Evolutionary conservation across 495 filamentous ascomycete genomes (phyloP), one percentile per base, ranked within the genome.

Genomic region (Talaromyces liani): DNA sequence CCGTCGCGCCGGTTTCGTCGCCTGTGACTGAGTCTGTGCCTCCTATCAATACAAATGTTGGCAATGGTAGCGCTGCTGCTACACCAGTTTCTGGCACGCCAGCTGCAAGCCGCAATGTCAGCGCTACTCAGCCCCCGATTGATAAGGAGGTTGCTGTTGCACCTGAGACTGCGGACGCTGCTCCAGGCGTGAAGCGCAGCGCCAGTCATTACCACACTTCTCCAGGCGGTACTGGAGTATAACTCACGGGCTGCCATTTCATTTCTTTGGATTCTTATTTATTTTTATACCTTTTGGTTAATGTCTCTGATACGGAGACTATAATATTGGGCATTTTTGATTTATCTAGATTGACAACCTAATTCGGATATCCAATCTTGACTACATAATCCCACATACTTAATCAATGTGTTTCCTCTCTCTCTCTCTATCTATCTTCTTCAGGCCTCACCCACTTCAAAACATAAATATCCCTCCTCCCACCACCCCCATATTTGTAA

Each of bases 151-250:
- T 63, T 53, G 47, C 61, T 25, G 53, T 56, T 41, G 60, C 61
- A 22, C 47, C 61, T 56, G 61, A 24, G 47, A 63, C 66, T 47
- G 45, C 45, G 1, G 45, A 22, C 10, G 45, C 8, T 20, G n/a
- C 18, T 49, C n/a, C 45, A 9, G 68, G 66, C 34, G 14, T 70
- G 6, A 70, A 63, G 56, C 73, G 73, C 25, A 71, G 68, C n/a
- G 62, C 63, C 8, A 75, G 72, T 59, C 72, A 75, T 65, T 73
- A 70, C 64, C 68, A 74, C 59, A 69, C 60, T 8, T 67, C 72
- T 10, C 68, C 71, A 8, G 71, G 71, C 16, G 70, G 71, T 14
- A 58, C 62, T 41, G 55, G 36, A 58, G 62, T 57, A 39, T 55
- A 31, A 58, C 14, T 55, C 20, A 7, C 18, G 36, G 36, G 18